A percentile compares a stretch with the other conserved stretches of the same genome.
phyloP scores from a whole-genome alignment of 306 rosid species.

The Vigna unguiculata region DNA sequence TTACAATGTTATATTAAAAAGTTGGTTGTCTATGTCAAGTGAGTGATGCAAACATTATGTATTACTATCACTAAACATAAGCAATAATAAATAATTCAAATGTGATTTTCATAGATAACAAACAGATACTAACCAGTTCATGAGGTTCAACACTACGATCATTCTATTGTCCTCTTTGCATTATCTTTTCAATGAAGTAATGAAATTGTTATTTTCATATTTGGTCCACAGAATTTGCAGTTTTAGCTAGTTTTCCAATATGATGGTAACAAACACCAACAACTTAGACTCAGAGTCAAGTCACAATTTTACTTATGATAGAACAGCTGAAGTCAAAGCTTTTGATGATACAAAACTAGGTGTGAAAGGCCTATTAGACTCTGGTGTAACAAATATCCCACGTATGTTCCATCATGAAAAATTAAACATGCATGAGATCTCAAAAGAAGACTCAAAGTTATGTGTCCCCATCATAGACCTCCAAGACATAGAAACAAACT shows the following conservation, averaged over 20 bases:
- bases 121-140: too few species aligned
- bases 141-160: background rate
- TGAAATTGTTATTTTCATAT: background rate
- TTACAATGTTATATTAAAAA: background rate
- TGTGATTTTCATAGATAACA: background rate
- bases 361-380: constrained; percentile 19
- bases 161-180: background rate
- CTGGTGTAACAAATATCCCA: constrained; percentile 28
- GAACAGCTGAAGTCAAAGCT: background rate
- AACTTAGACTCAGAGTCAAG: background rate
- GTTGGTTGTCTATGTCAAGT: background rate
- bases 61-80: background rate
- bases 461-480: constrained; percentile 49
- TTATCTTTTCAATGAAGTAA: background rate
- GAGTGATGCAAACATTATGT: background rate
- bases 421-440: background rate
- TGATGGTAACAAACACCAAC: background rate
- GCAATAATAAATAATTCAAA: background rate
- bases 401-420: constrained; percentile 18
- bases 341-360: constrained; percentile 22
- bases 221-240: background rate
- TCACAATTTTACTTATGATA: constrained; percentile 11
- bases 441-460: background rate
- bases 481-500: constrained; percentile 13
- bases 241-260: background rate